Evolutionary conservation across 2,329 filamentous ascomycete species (phyloP).

Genomic region (Neodidymelliopsis sp.): DNA sequence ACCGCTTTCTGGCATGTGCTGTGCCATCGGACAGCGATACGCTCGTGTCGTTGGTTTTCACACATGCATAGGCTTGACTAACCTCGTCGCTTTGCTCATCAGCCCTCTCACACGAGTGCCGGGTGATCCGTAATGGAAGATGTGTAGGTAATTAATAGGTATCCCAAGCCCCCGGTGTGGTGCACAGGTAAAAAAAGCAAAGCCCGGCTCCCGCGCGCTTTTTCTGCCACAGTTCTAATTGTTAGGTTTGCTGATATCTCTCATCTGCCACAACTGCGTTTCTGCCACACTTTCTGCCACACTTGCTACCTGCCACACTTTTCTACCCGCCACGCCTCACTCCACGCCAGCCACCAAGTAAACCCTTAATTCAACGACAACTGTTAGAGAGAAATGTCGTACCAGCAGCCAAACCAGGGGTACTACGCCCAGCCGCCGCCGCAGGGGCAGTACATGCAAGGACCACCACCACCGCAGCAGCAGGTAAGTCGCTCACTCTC

Average conservation of each 20-base stretch:
- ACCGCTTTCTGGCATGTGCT: too few species aligned
- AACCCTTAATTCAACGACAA: slow-evolving; percentile 19
- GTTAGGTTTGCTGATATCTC: not conserved
- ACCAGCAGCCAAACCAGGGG: slow-evolving; percentile 28
- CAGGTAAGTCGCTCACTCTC: slow-evolving; percentile 31
- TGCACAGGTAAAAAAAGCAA: too few species aligned
- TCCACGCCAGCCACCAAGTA: slow-evolving; percentile 8
- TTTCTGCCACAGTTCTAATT: too few species aligned
- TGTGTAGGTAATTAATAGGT: too few species aligned
- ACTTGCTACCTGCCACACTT: not conserved
- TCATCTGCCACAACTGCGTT: not conserved
- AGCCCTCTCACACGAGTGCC: too few species aligned
- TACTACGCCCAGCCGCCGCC: slow-evolving; percentile 39
- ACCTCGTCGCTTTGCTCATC: too few species aligned
- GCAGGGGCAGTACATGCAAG: slow-evolving; percentile 35
- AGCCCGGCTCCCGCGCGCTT: too few species aligned
- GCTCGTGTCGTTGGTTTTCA: too few species aligned
- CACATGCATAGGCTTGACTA: too few species aligned
- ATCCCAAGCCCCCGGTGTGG: too few species aligned
- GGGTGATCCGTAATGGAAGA: too few species aligned
- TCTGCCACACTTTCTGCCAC: not conserved
- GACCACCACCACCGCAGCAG: slow-evolving; percentile 35
- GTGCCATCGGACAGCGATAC: too few species aligned
- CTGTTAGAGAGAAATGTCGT: slow-evolving; percentile 18
- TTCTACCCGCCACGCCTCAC: not conserved